These are phyloP conservation scores for Diaporthe helianthi DNA, from an alignment of 2,329 filamentous ascomycete species.

Conservation along the genomic window DNA sequence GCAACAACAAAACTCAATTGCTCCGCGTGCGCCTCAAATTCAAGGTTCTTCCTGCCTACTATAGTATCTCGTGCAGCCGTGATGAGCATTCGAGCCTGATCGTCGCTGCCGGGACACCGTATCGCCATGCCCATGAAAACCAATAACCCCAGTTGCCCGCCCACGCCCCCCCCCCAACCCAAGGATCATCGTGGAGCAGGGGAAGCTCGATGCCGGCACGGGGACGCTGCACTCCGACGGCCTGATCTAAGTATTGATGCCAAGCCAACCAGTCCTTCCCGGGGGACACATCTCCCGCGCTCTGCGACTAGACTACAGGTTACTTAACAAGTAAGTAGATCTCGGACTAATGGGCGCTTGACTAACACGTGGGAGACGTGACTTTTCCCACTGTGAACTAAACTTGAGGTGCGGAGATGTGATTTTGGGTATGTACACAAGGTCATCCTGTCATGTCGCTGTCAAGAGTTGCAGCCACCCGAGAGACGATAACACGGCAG, in stretches of 20 bases:
- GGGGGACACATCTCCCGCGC: background rate
- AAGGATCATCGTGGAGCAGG: background rate
- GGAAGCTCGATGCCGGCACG: background rate
- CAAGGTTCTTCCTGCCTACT: no score
- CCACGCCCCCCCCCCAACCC: no score
- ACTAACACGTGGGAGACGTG: constrained; percentile 9
- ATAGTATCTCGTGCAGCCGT: background rate
- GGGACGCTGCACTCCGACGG: background rate
- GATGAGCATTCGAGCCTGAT: background rate
- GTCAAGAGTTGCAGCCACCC: constrained; percentile 7
- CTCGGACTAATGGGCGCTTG: background rate
- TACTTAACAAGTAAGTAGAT: no score
- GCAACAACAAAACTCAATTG: background rate
- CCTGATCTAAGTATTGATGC: no score
- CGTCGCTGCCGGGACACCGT: background rate
- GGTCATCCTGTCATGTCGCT: background rate
- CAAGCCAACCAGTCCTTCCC: background rate
- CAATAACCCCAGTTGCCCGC: no score
- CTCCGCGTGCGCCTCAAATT: background rate
- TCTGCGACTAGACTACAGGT: constrained; percentile 8
- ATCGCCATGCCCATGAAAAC: background rate
- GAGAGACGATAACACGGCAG: constrained; percentile 4
- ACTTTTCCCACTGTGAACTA: constrained; percentile 6
- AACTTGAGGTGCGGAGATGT: background rate
- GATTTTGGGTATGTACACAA: background rate